Base-by-base conservation (phyloP, 129 eudicot species). In the Calendula officinalis region DNA sequence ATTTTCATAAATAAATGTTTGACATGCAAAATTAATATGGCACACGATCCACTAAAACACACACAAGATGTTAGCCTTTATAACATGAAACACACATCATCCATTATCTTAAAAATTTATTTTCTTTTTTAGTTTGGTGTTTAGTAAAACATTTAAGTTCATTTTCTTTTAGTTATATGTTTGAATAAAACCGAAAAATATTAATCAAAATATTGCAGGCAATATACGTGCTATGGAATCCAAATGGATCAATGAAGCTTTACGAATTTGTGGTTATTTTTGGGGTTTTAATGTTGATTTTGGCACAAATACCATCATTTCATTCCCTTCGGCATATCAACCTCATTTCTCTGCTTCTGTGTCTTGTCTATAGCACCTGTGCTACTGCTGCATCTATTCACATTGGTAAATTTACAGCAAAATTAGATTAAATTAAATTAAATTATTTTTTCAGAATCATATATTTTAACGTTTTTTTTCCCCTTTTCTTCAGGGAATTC, bases 251-350 rank as follows among this genome's bases (percentile, higher is more conserved):
- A 3, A 88, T 92, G 91, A 79, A 88, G 86, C 85, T 85, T 7
- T 88, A 79, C 48, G 73, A 88, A 40, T 92, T 88, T 60, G 81
- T 92, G 7, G 50, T 88, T 14, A 80, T 83, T 14, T 92, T 92
- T 59, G 98, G 98, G 27, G 61, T 54, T 35, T 66, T 92, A 36
- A 83, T 85, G 96, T 71, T 92, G 64, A 77, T 92, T 38, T 67
- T 92, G 68, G 96, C 98, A 48, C 96, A 92, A 83, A 69, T 88
- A 77, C 98, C 98, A 60, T 92, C 98, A 8, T 92, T 92, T 14
- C 98, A 92, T 72, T 83, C 96, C 5, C 79, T 88, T 5, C 78
- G 98, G 65, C 96, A 91, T 56, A 85, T 91, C 79, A 91, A 88
- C 84, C 67, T 91, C 74, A 53, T 88, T 56, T 92, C 98, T 13